phyloP scores from a whole-genome alignment of 1,284 basidiomycete genomes.

The Xanthoconium separans region DNA sequence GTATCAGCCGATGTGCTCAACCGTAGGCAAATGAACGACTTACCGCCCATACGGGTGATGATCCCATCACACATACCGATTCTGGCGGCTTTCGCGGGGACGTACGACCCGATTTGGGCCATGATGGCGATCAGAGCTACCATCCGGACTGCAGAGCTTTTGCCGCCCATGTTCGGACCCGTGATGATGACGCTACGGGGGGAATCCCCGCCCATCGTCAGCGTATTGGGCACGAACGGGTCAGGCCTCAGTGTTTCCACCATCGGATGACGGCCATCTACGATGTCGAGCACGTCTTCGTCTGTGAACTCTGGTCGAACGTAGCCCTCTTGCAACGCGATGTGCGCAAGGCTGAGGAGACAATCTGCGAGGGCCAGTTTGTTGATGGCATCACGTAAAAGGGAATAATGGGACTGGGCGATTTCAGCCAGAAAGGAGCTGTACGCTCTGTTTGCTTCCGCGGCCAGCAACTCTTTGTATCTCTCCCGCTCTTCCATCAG shows the following conservation, averaged over 20 bases:
- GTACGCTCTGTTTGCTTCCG: slow-evolving; percentile 68
- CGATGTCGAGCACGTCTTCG: slow-evolving; percentile 60
- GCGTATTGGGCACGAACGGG: slow-evolving; percentile 78
- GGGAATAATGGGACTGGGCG: slow-evolving; percentile 60
- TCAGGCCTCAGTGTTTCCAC: slow-evolving; percentile 74
- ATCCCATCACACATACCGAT: slow-evolving; percentile 83
- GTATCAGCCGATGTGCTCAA: slow-evolving; percentile 6
- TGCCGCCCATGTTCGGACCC: slow-evolving; percentile 82
- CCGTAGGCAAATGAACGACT: slow-evolving; percentile 14
- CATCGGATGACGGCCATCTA: slow-evolving; percentile 80
- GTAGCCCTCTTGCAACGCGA: slow-evolving; percentile 75
- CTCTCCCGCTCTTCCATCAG: slow-evolving; percentile 77
- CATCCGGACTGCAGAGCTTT: slow-evolving; percentile 77
- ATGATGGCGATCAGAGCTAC: slow-evolving; percentile 72
- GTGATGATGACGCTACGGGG: slow-evolving; percentile 77
- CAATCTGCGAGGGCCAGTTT: slow-evolving; percentile 83
- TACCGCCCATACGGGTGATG: slow-evolving; percentile 84
- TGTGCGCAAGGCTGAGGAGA: slow-evolving; percentile 66
- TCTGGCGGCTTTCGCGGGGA: slow-evolving; percentile 71
- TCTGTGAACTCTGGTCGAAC: slow-evolving; percentile 65
- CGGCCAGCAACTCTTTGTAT: slow-evolving; percentile 72
- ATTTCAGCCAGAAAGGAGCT: slow-evolving; percentile 70
- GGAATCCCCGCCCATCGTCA: slow-evolving; percentile 53
- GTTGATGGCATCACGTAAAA: slow-evolving; percentile 73
- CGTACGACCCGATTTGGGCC: slow-evolving; percentile 71